Evolutionary conservation across 1,284 basidiomycete genomes (phyloP).

Genomic region (Porodaedalea pini): DNA sequence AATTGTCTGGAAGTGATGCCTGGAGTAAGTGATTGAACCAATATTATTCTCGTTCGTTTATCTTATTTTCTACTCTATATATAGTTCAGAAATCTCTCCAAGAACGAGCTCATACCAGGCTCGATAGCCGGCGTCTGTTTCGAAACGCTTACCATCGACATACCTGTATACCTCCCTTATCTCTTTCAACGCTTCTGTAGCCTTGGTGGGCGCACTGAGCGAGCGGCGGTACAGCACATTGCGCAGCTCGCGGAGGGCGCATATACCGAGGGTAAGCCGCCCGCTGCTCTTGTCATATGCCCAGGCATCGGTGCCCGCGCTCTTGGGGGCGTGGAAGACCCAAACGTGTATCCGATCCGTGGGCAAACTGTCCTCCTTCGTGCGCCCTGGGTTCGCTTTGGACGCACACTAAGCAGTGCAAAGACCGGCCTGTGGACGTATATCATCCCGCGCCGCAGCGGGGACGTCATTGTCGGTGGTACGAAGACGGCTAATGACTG

Average conservation of each 20-base stretch:
- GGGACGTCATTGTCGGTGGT: slow-evolving; percentile 69
- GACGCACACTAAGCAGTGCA: slow-evolving; percentile 47
- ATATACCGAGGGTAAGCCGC: slow-evolving; percentile 36
- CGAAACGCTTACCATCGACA: slow-evolving; percentile 66
- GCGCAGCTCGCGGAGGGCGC: slow-evolving; percentile 60
- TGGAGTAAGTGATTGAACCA: slow-evolving; percentile 41
- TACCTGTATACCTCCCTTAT: slow-evolving; percentile 64
- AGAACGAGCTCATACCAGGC: slow-evolving; percentile 41
- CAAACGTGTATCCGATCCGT: slow-evolving; percentile 46
- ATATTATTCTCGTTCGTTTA: background rate
- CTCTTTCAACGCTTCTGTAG: slow-evolving; percentile 59
- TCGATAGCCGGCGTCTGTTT: slow-evolving; percentile 52
- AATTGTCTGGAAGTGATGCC: slow-evolving; percentile 58
- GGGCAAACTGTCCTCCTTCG: slow-evolving; percentile 49
- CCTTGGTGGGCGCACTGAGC: slow-evolving; percentile 55
- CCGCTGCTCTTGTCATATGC: slow-evolving; percentile 63
- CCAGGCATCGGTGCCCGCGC: slow-evolving; percentile 51
- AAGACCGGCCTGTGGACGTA: slow-evolving; percentile 57
- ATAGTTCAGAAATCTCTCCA: slow-evolving; percentile 49
- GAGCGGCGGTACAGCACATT: slow-evolving; percentile 60
- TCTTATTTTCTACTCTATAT: background rate
- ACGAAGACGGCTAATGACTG: slow-evolving; percentile 61
- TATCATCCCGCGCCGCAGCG: slow-evolving; percentile 64
- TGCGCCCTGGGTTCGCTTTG: slow-evolving; percentile 56
- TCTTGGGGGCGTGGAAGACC: slow-evolving; percentile 46